Conservation (phyloP, 1,139 yeast genomes). For the Lodderomyces parapsilosis region DNA sequence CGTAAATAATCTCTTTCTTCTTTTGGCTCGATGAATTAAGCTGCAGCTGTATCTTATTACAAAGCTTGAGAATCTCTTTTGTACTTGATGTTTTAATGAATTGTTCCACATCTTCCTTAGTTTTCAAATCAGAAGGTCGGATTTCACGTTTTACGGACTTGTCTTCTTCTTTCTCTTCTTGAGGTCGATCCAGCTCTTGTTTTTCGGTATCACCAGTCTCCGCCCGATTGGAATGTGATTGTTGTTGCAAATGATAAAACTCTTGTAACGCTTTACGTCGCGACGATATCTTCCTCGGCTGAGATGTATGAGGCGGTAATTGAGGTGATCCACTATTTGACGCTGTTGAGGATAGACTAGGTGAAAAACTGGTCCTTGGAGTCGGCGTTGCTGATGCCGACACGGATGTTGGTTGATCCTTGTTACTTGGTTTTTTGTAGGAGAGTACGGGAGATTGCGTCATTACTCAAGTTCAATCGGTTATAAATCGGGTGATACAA, state of each 20-base stretch:
- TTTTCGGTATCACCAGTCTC: neutral
- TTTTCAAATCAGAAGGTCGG: neutral
- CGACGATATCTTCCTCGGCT: constrained; percentile 34
- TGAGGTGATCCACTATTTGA: neutral
- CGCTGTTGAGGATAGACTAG: constrained; percentile 1
- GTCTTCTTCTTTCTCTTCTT: neutral
- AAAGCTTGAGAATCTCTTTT: constrained; percentile 34
- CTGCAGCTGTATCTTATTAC: constrained; percentile 32
- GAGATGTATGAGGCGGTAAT: constrained; percentile 8
- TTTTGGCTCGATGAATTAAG: constrained; percentile 42
- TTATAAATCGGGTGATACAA: neutral
- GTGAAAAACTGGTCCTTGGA: constrained; percentile 5
- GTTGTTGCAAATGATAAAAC: constrained; percentile 35
- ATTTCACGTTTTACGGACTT: neutral
- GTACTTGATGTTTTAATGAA: constrained; percentile 34
- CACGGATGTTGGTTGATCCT: constrained; percentile 7
- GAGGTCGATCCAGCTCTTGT: constrained; percentile 1
- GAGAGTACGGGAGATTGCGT: constrained; percentile 26
- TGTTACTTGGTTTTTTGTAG: constrained; percentile 27
- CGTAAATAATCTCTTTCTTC: constrained; percentile 47
- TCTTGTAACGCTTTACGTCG: constrained; percentile 46
- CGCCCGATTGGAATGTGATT: constrained; percentile 1
- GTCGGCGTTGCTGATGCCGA: constrained; percentile 10
- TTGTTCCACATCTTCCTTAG: constrained; percentile 23
- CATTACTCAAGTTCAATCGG: constrained; percentile 12